These are phyloP conservation scores for Marasmius oreades DNA, from an alignment of 1,284 basidiomycete species.

Conservation along the genomic window DNA sequence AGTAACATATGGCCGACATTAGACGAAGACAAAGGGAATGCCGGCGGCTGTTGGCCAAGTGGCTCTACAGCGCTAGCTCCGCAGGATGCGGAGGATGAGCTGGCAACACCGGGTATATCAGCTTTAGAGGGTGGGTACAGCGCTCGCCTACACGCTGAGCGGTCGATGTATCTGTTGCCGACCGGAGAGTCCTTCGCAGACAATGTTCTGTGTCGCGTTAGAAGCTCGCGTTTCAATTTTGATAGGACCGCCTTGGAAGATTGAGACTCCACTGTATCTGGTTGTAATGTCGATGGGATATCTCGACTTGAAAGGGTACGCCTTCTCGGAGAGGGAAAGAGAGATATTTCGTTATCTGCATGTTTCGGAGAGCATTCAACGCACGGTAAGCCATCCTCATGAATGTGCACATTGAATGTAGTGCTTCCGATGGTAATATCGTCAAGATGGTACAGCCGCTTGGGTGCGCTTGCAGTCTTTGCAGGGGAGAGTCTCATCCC, in stretches of 20 bases:
- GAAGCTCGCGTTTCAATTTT: constrained; percentile 55
- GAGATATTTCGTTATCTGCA: constrained; percentile 50
- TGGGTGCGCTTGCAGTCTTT: constrained; percentile 64
- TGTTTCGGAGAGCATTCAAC: constrained; percentile 46
- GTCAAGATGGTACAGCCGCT: constrained; percentile 59
- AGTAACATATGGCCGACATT: constrained; percentile 68
- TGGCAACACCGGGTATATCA: constrained; percentile 43
- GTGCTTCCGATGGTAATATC: constrained; percentile 63
- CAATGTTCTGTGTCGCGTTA: constrained; percentile 41
- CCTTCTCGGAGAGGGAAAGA: constrained; percentile 42
- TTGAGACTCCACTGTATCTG: constrained; percentile 20
- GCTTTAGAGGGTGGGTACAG: constrained; percentile 46
- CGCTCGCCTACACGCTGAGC: constrained; percentile 63
- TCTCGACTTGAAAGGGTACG: background rate
- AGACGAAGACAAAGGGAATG: constrained; percentile 40
- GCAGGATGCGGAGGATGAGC: constrained; percentile 13
- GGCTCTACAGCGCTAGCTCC: constrained; percentile 2
- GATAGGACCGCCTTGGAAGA: constrained; percentile 60
- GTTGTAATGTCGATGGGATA: background rate
- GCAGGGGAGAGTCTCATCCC: constrained; percentile 58
- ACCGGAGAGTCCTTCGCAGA: constrained; percentile 18
- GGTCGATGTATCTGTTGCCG: constrained; percentile 53
- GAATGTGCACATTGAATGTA: constrained; percentile 65
- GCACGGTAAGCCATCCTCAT: constrained; percentile 58
- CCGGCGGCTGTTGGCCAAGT: constrained; percentile 33